phyloP scores from a whole-genome alignment of 1,139 yeast species.

The Meyerozyma athensensis region DNA sequence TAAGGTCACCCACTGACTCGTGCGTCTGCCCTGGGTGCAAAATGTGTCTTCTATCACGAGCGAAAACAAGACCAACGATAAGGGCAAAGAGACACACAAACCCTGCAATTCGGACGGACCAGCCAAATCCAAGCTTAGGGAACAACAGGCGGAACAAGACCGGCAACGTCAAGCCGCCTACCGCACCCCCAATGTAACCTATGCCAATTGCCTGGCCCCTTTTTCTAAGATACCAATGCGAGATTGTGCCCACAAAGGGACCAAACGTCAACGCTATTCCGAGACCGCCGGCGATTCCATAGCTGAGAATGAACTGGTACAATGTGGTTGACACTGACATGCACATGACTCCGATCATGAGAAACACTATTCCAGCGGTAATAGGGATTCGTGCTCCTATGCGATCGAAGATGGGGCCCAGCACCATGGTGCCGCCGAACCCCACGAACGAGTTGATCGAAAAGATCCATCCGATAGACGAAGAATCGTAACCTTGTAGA shows the following conservation, averaged over 20 bases:
- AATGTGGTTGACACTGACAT: constrained; percentile 18
- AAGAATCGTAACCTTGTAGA: constrained; percentile 15
- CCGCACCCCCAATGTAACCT: constrained; percentile 25
- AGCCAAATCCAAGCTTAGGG: constrained; percentile 24
- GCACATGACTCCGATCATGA: constrained; percentile 21
- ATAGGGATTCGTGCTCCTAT: constrained; percentile 20
- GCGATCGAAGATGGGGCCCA: constrained; percentile 25
- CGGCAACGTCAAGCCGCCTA: constrained; percentile 28
- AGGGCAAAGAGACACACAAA: constrained; percentile 22
- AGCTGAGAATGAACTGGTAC: constrained; percentile 24
- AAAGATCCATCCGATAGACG: constrained; percentile 31
- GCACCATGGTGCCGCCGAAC: constrained; percentile 21
- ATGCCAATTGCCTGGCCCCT: constrained; percentile 24
- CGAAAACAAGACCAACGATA: constrained; percentile 31
- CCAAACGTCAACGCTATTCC: constrained; percentile 25
- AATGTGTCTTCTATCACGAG: constrained; percentile 37
- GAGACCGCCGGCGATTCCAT: constrained; percentile 19
- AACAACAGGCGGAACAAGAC: constrained; percentile 19
- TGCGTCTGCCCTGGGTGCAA: constrained; percentile 9
- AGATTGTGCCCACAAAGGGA: constrained; percentile 19
- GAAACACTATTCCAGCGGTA: constrained; percentile 14
- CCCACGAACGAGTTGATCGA: constrained; percentile 26
- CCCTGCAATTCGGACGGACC: constrained; percentile 25
- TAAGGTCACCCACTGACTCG: constrained; percentile 3
- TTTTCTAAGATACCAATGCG: constrained; percentile 21